Evolutionary conservation across 495 filamentous ascomycete genomes (phyloP).

Genomic region (Filosporella fistucella): DNA sequence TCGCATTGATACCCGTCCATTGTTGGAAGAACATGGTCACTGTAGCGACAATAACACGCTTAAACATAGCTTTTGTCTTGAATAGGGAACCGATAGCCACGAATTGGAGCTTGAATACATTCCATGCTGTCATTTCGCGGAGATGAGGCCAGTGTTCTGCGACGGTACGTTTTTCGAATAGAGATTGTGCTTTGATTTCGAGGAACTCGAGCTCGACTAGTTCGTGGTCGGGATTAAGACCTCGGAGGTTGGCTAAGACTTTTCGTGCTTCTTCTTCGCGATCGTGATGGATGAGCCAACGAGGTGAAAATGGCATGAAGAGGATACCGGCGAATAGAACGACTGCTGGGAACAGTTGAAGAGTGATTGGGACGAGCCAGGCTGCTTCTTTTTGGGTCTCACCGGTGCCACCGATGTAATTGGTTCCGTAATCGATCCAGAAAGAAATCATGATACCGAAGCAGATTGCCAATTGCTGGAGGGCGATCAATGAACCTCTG

Average conservation of each 20-base stretch:
- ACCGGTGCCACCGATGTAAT: conserved; percentile 72
- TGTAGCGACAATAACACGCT: conserved; percentile 61
- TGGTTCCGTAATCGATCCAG: conserved; percentile 77
- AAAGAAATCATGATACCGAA: conserved; percentile 81
- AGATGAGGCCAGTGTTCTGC: conserved; percentile 67
- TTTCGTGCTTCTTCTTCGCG: conserved; percentile 66
- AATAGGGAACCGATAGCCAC: conserved; percentile 70
- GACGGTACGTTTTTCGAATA: conserved; percentile 73
- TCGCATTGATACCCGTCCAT: conserved; percentile 70
- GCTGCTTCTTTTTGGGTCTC: conserved; percentile 59
- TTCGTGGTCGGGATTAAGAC: conserved; percentile 53
- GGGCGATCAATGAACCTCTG: conserved; percentile 66
- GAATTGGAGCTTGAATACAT: conserved; percentile 64
- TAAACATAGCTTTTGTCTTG: conserved; percentile 68
- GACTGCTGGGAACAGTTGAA: conserved; percentile 57
- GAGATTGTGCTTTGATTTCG: conserved; percentile 75
- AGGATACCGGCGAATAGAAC: conserved; percentile 66
- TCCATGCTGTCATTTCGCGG: conserved; percentile 53
- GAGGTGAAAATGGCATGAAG: conserved; percentile 78
- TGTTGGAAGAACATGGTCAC: conserved; percentile 71
- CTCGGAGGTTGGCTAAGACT: conserved; percentile 65
- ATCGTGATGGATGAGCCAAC: conserved; percentile 72
- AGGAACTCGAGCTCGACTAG: conserved; percentile 71
- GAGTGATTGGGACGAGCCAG: conserved; percentile 63
- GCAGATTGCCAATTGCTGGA: conserved; percentile 78